A percentile compares a stretch with the other conserved stretches of the same genome.
phyloP scores from a whole-genome alignment of 768 basidiomycete species.

The Clathrus columnatus region DNA sequence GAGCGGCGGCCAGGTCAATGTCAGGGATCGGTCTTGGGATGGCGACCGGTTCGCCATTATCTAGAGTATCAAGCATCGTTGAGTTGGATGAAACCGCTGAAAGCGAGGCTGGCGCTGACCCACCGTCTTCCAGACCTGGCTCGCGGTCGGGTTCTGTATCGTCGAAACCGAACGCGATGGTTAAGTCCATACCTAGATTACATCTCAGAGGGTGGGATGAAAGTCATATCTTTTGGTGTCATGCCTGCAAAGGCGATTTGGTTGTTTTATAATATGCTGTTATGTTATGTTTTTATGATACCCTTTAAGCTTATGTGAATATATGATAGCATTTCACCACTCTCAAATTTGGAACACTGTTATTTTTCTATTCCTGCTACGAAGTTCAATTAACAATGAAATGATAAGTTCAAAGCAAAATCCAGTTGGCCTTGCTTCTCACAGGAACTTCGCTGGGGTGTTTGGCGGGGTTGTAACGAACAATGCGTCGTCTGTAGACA shows the following conservation, averaged over 20 bases:
- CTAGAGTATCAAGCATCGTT: conserved; percentile 35
- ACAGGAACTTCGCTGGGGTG: too few species aligned
- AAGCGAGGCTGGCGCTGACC: conserved; percentile 14
- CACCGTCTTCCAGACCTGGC: conserved; percentile 28
- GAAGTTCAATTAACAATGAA: too few species aligned
- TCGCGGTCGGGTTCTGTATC: too few species aligned
- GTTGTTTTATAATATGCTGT: conserved; percentile 68
- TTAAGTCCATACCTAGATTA: not conserved
- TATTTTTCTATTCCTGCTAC: too few species aligned
- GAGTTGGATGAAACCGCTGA: conserved; percentile 41
- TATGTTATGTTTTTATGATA: too few species aligned
- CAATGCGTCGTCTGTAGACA: too few species aligned
- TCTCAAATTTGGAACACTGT: too few species aligned
- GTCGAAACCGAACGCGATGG: conserved; percentile 19
- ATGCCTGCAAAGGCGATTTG: conserved; percentile 71
- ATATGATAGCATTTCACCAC: too few species aligned
- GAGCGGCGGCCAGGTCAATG: conserved; percentile 27
- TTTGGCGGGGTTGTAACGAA: too few species aligned
- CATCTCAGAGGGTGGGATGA: conserved; percentile 43
- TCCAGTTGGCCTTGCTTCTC: too few species aligned
- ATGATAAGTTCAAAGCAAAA: too few species aligned
- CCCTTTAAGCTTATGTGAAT: too few species aligned
- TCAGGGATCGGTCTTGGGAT: conserved; percentile 6
- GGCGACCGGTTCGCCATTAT: conserved; percentile 13
- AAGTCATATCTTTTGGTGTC: conserved; percentile 85